A percentile compares a stretch with the other conserved stretches of the same genome.
phyloP scores from a whole-genome alignment of 78 protist genomes.

The Planoprotostelium fungivorum region DNA sequence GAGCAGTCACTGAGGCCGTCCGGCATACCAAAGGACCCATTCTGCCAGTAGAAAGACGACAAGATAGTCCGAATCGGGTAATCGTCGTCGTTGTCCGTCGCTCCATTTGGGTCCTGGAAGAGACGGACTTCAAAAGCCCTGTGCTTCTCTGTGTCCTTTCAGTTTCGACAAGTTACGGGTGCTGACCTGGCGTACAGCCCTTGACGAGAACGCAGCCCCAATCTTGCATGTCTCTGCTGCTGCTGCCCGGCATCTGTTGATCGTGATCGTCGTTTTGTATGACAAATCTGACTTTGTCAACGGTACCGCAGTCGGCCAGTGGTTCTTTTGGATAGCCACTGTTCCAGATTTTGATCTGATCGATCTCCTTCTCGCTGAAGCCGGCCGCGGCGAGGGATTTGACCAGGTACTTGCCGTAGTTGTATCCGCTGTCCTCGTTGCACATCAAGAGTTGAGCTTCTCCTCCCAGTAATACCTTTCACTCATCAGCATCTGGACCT shows the following conservation, averaged over 20 bases:
- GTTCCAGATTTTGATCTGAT: slow-evolving; percentile 69
- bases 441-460: slow-evolving; percentile 54
- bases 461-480: slow-evolving; percentile 64
- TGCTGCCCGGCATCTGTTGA: slow-evolving; percentile 52
- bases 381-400: slow-evolving; percentile 26
- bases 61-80: slow-evolving; percentile 53
- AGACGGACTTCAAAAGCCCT: slow-evolving; percentile 54
- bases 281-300: not conserved
- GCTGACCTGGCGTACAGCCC: not conserved
- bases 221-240: slow-evolving; percentile 57
- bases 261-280: slow-evolving; percentile 62
- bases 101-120: slow-evolving; percentile 35
- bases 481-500: too few species aligned
- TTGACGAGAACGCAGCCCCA: not conserved
- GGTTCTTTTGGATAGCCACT: slow-evolving; percentile 64
- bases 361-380: slow-evolving; percentile 31
- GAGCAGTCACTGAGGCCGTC: slow-evolving; percentile 58
- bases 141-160: slow-evolving; percentile 10
- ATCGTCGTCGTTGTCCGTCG: slow-evolving; percentile 57
- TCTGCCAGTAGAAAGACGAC: slow-evolving; percentile 26
- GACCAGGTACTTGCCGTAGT: slow-evolving; percentile 25
- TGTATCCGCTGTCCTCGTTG: slow-evolving; percentile 46
- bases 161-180: not conserved
- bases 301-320: not conserved
- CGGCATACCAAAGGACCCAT: slow-evolving; percentile 33